Evolutionary conservation across 345 rosid genomes (phyloP).

Genomic region (Excoecaria cochinchinensis): DNA sequence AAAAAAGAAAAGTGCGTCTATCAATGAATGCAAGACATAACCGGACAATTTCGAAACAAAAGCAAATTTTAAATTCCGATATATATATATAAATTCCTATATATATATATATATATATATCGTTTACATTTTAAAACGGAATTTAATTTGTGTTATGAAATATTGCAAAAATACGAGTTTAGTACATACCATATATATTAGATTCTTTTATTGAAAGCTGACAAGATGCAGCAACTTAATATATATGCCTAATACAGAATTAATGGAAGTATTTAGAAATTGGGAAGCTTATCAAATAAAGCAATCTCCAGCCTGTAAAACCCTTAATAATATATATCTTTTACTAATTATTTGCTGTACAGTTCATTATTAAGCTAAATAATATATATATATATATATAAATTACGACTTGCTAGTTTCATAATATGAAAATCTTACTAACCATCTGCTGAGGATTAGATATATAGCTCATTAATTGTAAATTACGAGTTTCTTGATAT

Average conservation of each 20-base stretch:
- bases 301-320: slow-evolving; percentile 31
- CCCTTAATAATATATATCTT: slow-evolving; percentile 15
- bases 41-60: too few relatives aligned
- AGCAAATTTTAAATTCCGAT: too few relatives aligned
- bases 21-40: too few relatives aligned
- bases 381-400: background rate
- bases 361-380: background rate
- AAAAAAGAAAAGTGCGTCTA: too few relatives aligned
- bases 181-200: background rate
- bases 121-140: too few relatives aligned
- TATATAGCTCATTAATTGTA: background rate
- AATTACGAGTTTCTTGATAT: slow-evolving; percentile 6
- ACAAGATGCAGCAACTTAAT: slow-evolving; percentile 1
- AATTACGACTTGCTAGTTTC: too few relatives aligned
- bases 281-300: background rate
- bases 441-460: background rate
- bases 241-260: background rate
- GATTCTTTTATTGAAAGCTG: background rate
- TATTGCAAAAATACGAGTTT: background rate
- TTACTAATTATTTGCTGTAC: slow-evolving; percentile 8
- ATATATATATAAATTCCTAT: too few relatives aligned
- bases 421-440: background rate
- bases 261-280: slow-evolving; percentile 2
- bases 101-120: too few relatives aligned
- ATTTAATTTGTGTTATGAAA: too few relatives aligned